Percentiles rank a stretch among this genome's conserved stretches.
Evolutionary conservation across 1,284 basidiomycete species (phyloP).

Genomic region (Ustilago sp.): DNA sequence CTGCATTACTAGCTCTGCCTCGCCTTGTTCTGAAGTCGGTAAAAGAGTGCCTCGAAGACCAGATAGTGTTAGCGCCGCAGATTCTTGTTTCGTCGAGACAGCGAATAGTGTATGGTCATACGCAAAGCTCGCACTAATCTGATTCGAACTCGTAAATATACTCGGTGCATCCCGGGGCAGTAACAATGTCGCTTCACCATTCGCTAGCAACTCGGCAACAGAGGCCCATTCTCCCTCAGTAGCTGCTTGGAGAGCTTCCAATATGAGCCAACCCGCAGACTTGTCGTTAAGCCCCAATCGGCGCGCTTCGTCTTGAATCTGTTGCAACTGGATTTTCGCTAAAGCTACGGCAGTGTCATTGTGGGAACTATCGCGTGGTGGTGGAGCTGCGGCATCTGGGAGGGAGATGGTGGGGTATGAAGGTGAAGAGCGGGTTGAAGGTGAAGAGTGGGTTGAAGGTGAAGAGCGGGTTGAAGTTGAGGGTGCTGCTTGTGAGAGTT

Average conservation of each 20-base stretch:
- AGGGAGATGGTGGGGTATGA: slow-evolving; percentile 30
- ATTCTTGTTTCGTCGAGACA: background rate
- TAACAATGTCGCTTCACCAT: slow-evolving; percentile 80
- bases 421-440: slow-evolving; percentile 6
- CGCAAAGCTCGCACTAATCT: slow-evolving; percentile 53
- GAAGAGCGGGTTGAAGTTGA: too few species aligned
- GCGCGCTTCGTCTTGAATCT: slow-evolving; percentile 33
- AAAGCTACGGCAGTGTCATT: slow-evolving; percentile 10
- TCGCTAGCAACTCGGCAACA: slow-evolving; percentile 77
- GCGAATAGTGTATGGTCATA: slow-evolving; percentile 78
- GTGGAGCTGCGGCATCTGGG: slow-evolving; percentile 1
- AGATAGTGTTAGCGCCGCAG: slow-evolving; percentile 76
- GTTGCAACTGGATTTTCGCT: slow-evolving; percentile 25
- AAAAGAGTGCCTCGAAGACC: slow-evolving; percentile 79
- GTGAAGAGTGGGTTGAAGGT: background rate
- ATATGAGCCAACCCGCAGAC: slow-evolving; percentile 40
- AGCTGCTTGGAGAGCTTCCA: slow-evolving; percentile 83
- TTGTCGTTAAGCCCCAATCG: slow-evolving; percentile 25
- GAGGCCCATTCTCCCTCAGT: slow-evolving; percentile 80
- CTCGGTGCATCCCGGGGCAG: slow-evolving; percentile 76
- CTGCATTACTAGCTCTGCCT: slow-evolving; percentile 14
- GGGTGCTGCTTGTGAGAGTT: background rate
- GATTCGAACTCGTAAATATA: slow-evolving; percentile 58
- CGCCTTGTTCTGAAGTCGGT: slow-evolving; percentile 36
- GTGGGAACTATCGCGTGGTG: slow-evolving; percentile 7